phyloP scores from a whole-genome alignment of 192 early-diverging fungal species.

The Coemansia sp. region DNA sequence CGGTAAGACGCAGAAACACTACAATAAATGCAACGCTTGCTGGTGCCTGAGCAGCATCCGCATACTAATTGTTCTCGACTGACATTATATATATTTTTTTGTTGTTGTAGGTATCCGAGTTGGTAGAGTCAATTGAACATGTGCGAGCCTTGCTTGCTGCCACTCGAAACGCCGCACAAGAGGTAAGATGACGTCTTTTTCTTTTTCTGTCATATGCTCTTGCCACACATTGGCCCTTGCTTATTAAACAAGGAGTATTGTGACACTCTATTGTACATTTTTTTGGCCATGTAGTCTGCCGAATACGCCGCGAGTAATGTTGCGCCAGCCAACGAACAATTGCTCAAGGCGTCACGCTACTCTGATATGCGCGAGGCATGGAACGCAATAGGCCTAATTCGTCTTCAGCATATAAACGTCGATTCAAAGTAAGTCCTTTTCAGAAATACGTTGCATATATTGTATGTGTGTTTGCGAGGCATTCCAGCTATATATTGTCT shows the following conservation, averaged over 20 bases:
- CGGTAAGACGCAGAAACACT: constrained; percentile 13
- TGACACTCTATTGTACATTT: not conserved
- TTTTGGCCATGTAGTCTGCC: not conserved
- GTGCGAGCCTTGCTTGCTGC: not conserved
- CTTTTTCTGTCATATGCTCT: not conserved
- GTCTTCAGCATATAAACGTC: constrained; percentile 5
- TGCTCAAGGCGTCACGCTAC: constrained; percentile 26
- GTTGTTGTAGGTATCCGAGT: constrained; percentile 5
- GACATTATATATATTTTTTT: not conserved
- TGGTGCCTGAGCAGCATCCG: not conserved
- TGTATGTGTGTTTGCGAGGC: not conserved
- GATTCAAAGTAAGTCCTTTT: constrained; percentile 28
- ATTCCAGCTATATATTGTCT: not conserved
- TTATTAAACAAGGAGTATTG: not conserved
- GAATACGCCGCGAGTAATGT: not conserved
- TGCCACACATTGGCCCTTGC: not conserved
- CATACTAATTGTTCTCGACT: not conserved
- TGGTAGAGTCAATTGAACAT: not conserved
- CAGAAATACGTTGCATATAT: not conserved
- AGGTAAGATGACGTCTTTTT: constrained; percentile 4
- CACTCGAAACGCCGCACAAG: not conserved
- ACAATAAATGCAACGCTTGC: not conserved
- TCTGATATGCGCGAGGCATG: constrained; percentile 32
- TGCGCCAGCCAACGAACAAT: constrained; percentile 1
- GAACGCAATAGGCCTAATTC: constrained; percentile 22